Evolutionary conservation across 129 eudicot species (phyloP).

Genomic region (Cynara cardunculus): DNA sequence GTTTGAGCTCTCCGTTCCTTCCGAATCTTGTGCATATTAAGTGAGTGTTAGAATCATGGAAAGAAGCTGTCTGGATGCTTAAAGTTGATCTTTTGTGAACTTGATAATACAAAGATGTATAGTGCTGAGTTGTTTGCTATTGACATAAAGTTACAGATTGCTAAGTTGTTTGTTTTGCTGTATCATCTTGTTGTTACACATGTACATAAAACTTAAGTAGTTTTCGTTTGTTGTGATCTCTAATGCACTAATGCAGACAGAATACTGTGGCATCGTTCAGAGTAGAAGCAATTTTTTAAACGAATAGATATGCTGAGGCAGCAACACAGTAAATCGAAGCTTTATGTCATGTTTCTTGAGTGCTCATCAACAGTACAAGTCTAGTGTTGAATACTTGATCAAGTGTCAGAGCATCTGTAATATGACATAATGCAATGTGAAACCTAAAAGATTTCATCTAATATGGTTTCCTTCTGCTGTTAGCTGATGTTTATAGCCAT

Average conservation of each 20-base stretch:
- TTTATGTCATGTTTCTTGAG: too few relatives aligned
- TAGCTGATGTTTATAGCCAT: neutral
- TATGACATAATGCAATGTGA: too few relatives aligned
- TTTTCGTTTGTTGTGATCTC: neutral
- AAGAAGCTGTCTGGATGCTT: neutral
- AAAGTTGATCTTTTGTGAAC: neutral
- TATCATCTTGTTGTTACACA: neutral
- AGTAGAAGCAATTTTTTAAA: too few relatives aligned
- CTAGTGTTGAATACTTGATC: neutral
- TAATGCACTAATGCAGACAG: neutral
- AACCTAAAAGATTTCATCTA: neutral
- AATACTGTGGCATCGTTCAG: neutral
- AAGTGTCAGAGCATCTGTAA: too few relatives aligned
- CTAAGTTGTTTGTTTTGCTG: neutral
- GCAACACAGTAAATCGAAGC: too few relatives aligned
- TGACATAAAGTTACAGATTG: neutral
- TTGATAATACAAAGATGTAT: neutral
- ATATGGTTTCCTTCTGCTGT: neutral
- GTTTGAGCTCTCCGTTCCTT: too few relatives aligned
- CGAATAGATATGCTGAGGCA: too few relatives aligned
- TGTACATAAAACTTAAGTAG: neutral
- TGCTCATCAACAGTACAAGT: too few relatives aligned
- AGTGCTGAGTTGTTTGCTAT: neutral
- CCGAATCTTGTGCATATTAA: neutral
- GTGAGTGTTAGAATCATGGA: conserved; percentile 31